phyloP scores from a whole-genome alignment of 495 filamentous ascomycete species.

The Margaritispora aquatica region DNA sequence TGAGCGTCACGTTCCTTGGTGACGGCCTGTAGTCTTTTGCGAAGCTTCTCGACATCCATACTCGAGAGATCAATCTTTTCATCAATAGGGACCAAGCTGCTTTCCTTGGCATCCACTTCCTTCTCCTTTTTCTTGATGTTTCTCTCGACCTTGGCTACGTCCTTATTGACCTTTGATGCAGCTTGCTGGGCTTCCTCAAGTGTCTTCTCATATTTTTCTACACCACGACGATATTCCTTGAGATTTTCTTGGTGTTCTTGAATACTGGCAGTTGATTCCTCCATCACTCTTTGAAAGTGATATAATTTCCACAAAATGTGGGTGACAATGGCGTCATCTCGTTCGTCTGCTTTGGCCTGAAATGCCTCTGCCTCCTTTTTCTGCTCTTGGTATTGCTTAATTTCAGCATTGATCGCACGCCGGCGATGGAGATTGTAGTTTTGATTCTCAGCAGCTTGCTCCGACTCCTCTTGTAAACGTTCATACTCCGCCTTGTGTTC shows the following conservation, averaged over 20 bases:
- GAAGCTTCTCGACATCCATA: constrained; percentile 58
- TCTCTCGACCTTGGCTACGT: constrained; percentile 76
- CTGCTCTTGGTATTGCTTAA: constrained; percentile 95
- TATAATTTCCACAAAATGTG: constrained; percentile 97
- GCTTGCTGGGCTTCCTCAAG: constrained; percentile 84
- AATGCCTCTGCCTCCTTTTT: constrained; percentile 94
- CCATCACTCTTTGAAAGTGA: constrained; percentile 90
- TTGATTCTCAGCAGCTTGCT: constrained; percentile 83
- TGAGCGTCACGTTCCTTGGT: constrained; percentile 70
- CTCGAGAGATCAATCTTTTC: constrained; percentile 86
- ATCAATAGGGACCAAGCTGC: constrained; percentile 78
- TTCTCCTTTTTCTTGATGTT: constrained; percentile 80
- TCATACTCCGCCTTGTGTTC: constrained; percentile 97
- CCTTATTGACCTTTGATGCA: constrained; percentile 69
- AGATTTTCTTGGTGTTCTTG: constrained; percentile 93
- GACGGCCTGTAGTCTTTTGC: constrained; percentile 61
- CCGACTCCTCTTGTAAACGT: constrained; percentile 72
- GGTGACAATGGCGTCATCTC: constrained; percentile 86
- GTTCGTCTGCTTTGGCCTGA: constrained; percentile 77
- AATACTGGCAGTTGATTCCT: constrained; percentile 85
- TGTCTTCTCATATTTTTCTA: constrained; percentile 76
- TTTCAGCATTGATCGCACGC: constrained; percentile 92
- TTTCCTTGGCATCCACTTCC: constrained; percentile 81
- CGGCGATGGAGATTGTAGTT: constrained; percentile 80
- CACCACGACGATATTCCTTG: constrained; percentile 83